phyloP scores from a whole-genome alignment of 1,284 basidiomycete species.

The Moesziomyces aphidis region DNA sequence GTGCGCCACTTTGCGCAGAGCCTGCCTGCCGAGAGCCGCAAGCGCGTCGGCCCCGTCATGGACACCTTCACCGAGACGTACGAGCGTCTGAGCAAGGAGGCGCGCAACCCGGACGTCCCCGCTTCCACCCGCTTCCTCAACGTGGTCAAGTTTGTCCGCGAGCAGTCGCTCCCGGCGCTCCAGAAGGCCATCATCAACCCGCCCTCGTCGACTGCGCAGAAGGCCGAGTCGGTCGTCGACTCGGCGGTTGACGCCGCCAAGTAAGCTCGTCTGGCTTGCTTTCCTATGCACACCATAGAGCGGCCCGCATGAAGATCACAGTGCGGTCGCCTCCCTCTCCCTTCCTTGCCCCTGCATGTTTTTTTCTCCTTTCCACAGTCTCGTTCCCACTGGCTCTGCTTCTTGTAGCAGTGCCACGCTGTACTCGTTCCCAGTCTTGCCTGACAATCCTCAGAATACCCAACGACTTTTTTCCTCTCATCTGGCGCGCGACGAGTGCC shows the following conservation, averaged over 20 bases:
- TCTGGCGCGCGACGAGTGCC: background rate
- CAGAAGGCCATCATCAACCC: conserved; percentile 59
- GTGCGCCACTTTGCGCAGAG: conserved; percentile 60
- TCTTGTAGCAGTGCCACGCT: conserved; percentile 8
- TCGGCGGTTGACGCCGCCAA: conserved; percentile 23
- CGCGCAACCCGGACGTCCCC: conserved; percentile 57
- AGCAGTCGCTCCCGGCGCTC: conserved; percentile 62
- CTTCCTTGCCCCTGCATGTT: background rate
- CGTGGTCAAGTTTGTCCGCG: conserved; percentile 59
- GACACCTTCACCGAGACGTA: conserved; percentile 63
- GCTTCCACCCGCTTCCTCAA: conserved; percentile 57
- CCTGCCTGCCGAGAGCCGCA: conserved; percentile 61
- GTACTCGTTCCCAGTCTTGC: conserved; percentile 1
- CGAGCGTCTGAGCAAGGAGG: conserved; percentile 60
- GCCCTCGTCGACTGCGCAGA: conserved; percentile 18
- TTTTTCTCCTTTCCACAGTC: background rate
- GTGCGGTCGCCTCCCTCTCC: no score
- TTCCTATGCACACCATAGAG: background rate
- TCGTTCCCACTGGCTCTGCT: background rate
- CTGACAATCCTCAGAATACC: conserved; percentile 41
- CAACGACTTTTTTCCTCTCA: background rate
- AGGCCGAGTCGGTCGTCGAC: conserved; percentile 11
- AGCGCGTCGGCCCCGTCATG: conserved; percentile 62
- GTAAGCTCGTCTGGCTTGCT: background rate
- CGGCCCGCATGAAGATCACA: background rate